These are phyloP conservation scores for Penicillium bialowiezense DNA, from an alignment of 495 filamentous ascomycete species.

Conservation along the genomic window DNA sequence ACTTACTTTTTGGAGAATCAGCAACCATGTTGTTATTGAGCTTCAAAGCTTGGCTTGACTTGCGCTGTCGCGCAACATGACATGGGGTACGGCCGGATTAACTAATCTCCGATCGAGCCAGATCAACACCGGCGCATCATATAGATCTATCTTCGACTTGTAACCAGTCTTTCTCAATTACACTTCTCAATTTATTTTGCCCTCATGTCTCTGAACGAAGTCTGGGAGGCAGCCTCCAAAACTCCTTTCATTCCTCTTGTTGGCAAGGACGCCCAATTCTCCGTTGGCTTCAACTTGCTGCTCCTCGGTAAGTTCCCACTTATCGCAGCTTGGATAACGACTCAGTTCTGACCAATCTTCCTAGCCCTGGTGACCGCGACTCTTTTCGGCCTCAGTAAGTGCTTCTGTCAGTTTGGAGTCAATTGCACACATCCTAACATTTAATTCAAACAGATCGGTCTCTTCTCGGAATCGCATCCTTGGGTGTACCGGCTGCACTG, in stretches of 20 bases:
- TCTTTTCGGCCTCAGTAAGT: slow-evolving; percentile 80
- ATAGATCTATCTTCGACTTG: background rate
- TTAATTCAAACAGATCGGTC: slow-evolving; percentile 66
- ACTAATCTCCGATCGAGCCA: slow-evolving; percentile 1
- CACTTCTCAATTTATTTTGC: background rate
- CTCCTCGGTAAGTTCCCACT: slow-evolving; percentile 51
- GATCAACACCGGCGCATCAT: slow-evolving; percentile 3
- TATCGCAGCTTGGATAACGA: slow-evolving; percentile 1
- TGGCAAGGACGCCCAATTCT: slow-evolving; percentile 79
- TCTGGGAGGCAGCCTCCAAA: slow-evolving; percentile 85
- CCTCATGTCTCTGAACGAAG: slow-evolving; percentile 70
- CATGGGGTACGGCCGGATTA: slow-evolving; percentile 6
- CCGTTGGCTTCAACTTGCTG: slow-evolving; percentile 76
- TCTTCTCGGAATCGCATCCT: slow-evolving; percentile 68
- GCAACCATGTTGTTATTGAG: slow-evolving; percentile 15
- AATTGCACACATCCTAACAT: slow-evolving; percentile 11
- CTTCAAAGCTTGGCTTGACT: background rate
- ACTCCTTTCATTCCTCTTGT: slow-evolving; percentile 79
- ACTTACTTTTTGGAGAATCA: slow-evolving; percentile 25
- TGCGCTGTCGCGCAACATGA: background rate
- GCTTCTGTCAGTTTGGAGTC: background rate
- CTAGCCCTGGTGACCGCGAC: slow-evolving; percentile 61
- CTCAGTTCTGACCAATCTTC: slow-evolving; percentile 16
- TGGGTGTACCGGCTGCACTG: slow-evolving; percentile 83
- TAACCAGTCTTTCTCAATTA: background rate